Evolutionary conservation across 2,329 filamentous ascomycete genomes (phyloP).

Genomic region (Hymenoscyphus occultus): DNA sequence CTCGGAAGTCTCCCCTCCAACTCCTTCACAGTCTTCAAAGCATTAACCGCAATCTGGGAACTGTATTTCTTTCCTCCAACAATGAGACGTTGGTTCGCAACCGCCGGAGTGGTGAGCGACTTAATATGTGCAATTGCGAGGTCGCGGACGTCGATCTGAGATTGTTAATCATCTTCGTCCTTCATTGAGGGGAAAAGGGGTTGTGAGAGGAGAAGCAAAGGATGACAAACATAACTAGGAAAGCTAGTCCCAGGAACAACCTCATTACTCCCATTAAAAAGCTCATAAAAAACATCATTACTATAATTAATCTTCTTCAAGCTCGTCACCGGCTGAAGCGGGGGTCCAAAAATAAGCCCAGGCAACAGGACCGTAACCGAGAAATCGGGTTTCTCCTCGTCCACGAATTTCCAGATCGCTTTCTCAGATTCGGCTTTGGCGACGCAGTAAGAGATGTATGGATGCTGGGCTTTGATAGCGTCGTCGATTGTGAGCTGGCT

Average conservation of each 20-base stretch:
- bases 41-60: conserved; percentile 26
- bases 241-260: conserved; percentile 24
- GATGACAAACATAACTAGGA: neutral
- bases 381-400: conserved; percentile 25
- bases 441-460: conserved; percentile 32
- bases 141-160: conserved; percentile 33
- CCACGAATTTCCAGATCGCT: conserved; percentile 34
- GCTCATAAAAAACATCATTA: conserved; percentile 28
- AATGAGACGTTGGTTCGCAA: conserved; percentile 27
- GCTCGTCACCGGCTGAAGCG: conserved; percentile 29
- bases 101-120: conserved; percentile 27
- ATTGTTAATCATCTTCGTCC: neutral
- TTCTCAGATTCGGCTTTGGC: conserved; percentile 34
- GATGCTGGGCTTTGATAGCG: conserved; percentile 27
- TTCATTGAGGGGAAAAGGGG: conserved; percentile 19
- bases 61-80: conserved; percentile 22
- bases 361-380: conserved; percentile 31
- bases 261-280: conserved; percentile 32
- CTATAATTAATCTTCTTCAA: conserved; percentile 32
- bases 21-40: conserved; percentile 29
- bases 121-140: conserved; percentile 32
- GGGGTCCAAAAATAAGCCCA: conserved; percentile 33
- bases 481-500: conserved; percentile 25
- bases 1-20: conserved; percentile 30
- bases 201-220: neutral